A percentile compares a stretch with the other conserved stretches of the same genome.
Evolutionary conservation across 169 alveolate species (phyloP).

Genomic region (Plasmodium coatneyi): DNA sequence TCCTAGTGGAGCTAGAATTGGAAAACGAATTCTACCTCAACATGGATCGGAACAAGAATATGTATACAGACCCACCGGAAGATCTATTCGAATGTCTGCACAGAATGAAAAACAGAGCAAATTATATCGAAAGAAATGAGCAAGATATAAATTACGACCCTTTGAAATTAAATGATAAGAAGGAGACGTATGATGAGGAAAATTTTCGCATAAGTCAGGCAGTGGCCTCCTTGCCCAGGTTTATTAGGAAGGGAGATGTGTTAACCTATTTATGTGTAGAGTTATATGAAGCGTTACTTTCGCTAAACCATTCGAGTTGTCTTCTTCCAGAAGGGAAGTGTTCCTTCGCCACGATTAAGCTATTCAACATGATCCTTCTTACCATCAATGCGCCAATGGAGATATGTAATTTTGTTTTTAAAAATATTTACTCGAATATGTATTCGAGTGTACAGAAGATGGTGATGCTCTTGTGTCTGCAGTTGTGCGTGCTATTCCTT

Average conservation of each 20-base stretch:
- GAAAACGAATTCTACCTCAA: slow-evolving; percentile 51
- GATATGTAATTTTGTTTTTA: slow-evolving; percentile 36
- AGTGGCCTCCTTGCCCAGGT: slow-evolving; percentile 19
- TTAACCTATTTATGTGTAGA: slow-evolving; percentile 37
- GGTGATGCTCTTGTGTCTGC: slow-evolving; percentile 39
- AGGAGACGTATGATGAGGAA: slow-evolving; percentile 54
- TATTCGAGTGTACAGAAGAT: slow-evolving; percentile 16
- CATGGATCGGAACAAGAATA: slow-evolving; percentile 24
- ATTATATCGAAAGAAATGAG: slow-evolving; percentile 38
- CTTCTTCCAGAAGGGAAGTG: background rate
- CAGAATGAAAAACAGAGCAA: slow-evolving; percentile 30
- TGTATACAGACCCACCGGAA: slow-evolving; percentile 50
- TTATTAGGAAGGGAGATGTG: slow-evolving; percentile 29
- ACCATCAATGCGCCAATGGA: slow-evolving; percentile 31
- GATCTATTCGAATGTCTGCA: slow-evolving; percentile 57
- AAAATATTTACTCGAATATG: slow-evolving; percentile 25
- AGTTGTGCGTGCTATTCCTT: slow-evolving; percentile 12
- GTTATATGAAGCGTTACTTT: slow-evolving; percentile 19
- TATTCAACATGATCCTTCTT: slow-evolving; percentile 24
- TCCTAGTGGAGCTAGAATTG: slow-evolving; percentile 12
- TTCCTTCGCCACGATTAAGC: background rate
- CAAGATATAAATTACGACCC: slow-evolving; percentile 3
- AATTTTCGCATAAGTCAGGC: slow-evolving; percentile 41
- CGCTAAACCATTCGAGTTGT: slow-evolving; percentile 21
- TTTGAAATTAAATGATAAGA: slow-evolving; percentile 34